phyloP scores from a whole-genome alignment of 176 grass and related monocot species.

The Aegilops sharonensis region DNA sequence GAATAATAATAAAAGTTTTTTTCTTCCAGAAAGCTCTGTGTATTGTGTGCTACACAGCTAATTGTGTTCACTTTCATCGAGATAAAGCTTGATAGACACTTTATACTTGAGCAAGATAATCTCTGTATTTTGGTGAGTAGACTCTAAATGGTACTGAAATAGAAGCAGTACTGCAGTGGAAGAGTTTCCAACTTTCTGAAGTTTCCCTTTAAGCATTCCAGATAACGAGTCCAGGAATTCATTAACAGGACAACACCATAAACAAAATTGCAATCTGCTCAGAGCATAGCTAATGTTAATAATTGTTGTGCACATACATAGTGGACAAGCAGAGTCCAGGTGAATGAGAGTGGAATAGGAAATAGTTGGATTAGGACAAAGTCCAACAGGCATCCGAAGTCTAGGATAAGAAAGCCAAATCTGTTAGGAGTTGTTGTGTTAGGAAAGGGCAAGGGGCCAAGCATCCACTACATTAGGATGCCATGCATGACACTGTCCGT shows the following conservation, averaged over 20 bases:
- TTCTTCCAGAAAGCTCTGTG: background rate
- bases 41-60: background rate
- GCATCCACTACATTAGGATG: background rate
- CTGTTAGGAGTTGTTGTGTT: background rate
- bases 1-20: background rate
- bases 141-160: background rate
- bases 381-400: background rate
- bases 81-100: constrained; percentile 1
- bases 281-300: background rate
- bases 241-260: background rate
- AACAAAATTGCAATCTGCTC: background rate
- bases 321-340: background rate
- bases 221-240: background rate
- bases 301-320: background rate
- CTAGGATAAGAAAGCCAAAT: background rate
- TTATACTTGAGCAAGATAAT: background rate
- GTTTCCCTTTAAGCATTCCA: background rate
- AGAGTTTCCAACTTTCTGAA: background rate
- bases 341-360: background rate
- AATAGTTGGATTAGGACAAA: background rate
- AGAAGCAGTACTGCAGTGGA: background rate
- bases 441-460: background rate
- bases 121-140: background rate
- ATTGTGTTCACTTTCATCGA: background rate
- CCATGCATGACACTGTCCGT: too few species aligned